Evolutionary conservation across 2,329 filamentous ascomycete genomes (phyloP).

Genomic region (Trichoderma sp.): DNA sequence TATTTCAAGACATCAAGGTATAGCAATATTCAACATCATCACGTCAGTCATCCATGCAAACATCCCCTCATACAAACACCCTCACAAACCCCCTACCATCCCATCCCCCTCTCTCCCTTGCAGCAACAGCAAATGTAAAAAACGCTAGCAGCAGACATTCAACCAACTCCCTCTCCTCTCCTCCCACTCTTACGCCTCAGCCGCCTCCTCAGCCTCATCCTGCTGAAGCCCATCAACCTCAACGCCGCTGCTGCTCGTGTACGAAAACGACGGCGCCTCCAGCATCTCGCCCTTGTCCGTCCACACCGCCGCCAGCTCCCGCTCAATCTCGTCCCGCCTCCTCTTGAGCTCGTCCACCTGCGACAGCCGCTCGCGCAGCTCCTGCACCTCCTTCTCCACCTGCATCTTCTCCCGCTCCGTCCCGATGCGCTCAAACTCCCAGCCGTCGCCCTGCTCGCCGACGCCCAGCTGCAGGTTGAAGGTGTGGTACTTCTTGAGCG

Average conservation of each 20-base stretch:
- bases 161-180: too few relatives aligned
- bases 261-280: slow-evolving; percentile 48
- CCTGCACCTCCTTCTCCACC: slow-evolving; percentile 86
- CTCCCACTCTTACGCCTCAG: slow-evolving; percentile 4
- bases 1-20: not conserved
- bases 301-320: slow-evolving; percentile 70
- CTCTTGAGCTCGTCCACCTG: slow-evolving; percentile 84
- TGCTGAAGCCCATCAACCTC: slow-evolving; percentile 32
- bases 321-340: slow-evolving; percentile 77
- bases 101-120: not conserved
- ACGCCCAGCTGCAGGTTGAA: slow-evolving; percentile 85
- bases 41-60: not conserved
- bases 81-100: not conserved
- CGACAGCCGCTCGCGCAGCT: slow-evolving; percentile 76
- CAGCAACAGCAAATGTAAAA: slow-evolving; percentile 9
- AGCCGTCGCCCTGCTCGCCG: slow-evolving; percentile 79
- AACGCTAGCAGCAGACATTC: not conserved
- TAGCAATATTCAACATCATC: not conserved
- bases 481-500: slow-evolving; percentile 92
- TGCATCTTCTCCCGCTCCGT: slow-evolving; percentile 91
- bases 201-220: slow-evolving; percentile 13
- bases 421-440: slow-evolving; percentile 92
- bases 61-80: slow-evolving; percentile 1
- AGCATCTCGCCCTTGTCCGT: slow-evolving; percentile 55
- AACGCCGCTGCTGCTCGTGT: too few relatives aligned